A percentile compares a stretch with the other conserved stretches of the same genome.
phyloP scores from a whole-genome alignment of 805 yeast genomes.

The Candida awuae region DNA sequence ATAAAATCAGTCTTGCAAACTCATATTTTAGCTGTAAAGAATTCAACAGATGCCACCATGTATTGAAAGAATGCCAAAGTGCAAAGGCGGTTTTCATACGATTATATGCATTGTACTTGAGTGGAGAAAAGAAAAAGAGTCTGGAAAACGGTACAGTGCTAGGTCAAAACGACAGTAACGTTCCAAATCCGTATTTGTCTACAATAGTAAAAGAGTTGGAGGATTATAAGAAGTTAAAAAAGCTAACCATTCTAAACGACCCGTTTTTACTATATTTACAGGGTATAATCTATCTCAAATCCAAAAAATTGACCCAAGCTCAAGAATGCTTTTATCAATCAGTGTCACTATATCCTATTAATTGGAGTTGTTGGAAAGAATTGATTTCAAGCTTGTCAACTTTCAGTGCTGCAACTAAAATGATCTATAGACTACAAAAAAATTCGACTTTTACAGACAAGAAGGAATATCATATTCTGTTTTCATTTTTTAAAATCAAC shows the following conservation, averaged over 20 bases:
- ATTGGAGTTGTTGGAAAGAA: slow-evolving; percentile 94
- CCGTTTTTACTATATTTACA: slow-evolving; percentile 65
- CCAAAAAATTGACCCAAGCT: slow-evolving; percentile 54
- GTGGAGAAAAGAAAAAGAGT: slow-evolving; percentile 69
- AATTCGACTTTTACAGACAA: slow-evolving; percentile 28
- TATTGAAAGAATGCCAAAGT: slow-evolving; percentile 43
- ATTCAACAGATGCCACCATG: slow-evolving; percentile 66
- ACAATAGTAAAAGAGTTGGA: slow-evolving; percentile 38
- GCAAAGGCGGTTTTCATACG: slow-evolving; percentile 52
- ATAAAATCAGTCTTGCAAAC: slow-evolving; percentile 52
- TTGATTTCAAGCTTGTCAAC: slow-evolving; percentile 52
- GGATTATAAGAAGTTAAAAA: slow-evolving; percentile 17
- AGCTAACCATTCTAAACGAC: slow-evolving; percentile 23
- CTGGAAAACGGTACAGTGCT: slow-evolving; percentile 68
- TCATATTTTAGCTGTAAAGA: slow-evolving; percentile 77
- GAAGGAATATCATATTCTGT: slow-evolving; percentile 25
- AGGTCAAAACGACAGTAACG: slow-evolving; percentile 31
- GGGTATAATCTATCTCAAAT: slow-evolving; percentile 60
- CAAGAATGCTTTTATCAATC: slow-evolving; percentile 54
- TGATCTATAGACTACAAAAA: slow-evolving; percentile 33
- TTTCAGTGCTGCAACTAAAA: slow-evolving; percentile 48
- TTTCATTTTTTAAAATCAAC: slow-evolving; percentile 52
- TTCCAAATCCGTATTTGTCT: slow-evolving; percentile 25
- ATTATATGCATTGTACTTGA: slow-evolving; percentile 59
- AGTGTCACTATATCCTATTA: slow-evolving; percentile 62